phyloP scores from a whole-genome alignment of 345 rosid genomes.

The Eutrema heterophyllum region DNA sequence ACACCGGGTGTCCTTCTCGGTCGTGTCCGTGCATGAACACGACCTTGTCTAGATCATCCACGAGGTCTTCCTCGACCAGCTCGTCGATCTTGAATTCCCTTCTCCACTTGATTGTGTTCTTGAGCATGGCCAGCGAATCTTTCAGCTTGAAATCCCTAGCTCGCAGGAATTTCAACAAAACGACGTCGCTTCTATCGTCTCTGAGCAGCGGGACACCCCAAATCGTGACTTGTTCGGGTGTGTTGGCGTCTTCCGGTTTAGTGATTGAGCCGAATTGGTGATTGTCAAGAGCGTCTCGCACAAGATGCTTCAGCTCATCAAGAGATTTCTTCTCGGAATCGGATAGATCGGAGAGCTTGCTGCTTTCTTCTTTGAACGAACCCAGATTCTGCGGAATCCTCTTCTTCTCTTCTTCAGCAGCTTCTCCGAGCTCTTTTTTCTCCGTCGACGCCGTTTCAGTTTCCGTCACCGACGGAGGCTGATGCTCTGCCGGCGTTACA shows the following conservation, averaged over 20 bases:
- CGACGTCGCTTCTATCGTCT: slow-evolving; percentile 74
- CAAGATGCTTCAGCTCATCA: slow-evolving; percentile 43
- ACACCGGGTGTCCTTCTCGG: slow-evolving; percentile 78
- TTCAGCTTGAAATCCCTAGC: slow-evolving; percentile 85
- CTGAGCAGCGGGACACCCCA: slow-evolving; percentile 76
- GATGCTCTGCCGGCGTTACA: slow-evolving; percentile 10
- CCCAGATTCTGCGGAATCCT: slow-evolving; percentile 37
- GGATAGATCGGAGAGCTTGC: slow-evolving; percentile 55
- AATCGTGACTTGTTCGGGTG: slow-evolving; percentile 50
- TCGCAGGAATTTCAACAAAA: slow-evolving; percentile 69
- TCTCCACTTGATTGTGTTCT: slow-evolving; percentile 70
- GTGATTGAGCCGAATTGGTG: slow-evolving; percentile 30
- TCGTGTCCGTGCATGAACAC: slow-evolving; percentile 88
- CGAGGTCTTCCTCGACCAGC: slow-evolving; percentile 63
- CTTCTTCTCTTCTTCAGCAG: slow-evolving; percentile 14
- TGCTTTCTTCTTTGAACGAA: slow-evolving; percentile 77
- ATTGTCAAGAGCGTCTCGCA: slow-evolving; percentile 37
- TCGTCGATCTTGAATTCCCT: slow-evolving; percentile 62
- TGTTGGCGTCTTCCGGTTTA: not conserved
- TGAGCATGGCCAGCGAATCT: slow-evolving; percentile 74
- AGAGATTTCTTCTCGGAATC: slow-evolving; percentile 45
- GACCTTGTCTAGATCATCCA: slow-evolving; percentile 75
- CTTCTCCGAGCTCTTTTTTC: slow-evolving; percentile 27
- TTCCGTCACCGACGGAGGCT: slow-evolving; percentile 23
- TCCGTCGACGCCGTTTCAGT: slow-evolving; percentile 35